Percentiles rank a stretch among this genome's conserved stretches.
Evolutionary conservation across 805 yeast genomes (phyloP).

Genomic region (Middelhovenomyces tepae): DNA sequence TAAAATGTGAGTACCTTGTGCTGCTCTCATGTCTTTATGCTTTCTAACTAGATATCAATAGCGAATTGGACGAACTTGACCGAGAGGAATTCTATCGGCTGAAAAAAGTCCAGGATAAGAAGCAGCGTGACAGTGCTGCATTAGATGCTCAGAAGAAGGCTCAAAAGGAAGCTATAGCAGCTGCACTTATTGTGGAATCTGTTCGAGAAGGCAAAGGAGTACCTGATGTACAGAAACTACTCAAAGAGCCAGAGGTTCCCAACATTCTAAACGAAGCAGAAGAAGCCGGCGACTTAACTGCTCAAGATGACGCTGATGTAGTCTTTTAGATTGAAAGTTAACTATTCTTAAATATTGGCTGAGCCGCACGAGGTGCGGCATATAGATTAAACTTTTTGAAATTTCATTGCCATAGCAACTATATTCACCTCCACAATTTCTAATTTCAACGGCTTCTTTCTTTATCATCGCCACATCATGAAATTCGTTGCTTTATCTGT

Average conservation of each 20-base stretch:
- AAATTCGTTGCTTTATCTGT: conserved; percentile 1
- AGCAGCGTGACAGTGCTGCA: conserved; percentile 67
- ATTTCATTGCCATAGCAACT: no score
- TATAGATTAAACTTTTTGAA: no score
- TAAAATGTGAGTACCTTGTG: no score
- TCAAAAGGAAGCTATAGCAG: conserved; percentile 4
- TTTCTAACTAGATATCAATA: no score
- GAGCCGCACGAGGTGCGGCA: no score
- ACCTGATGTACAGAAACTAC: conserved; percentile 6
- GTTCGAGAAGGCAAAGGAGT: conserved; percentile 12
- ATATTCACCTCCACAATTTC: no score
- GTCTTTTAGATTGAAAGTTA: conserved; percentile 28
- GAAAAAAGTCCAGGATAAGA: conserved; percentile 93
- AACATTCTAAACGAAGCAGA: conserved; percentile 1
- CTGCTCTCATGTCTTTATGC: conserved; percentile 26
- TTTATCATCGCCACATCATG: no score
- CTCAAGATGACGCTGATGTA: conserved; percentile 32
- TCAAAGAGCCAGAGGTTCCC: conserved; percentile 4
- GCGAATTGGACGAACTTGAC: conserved; percentile 94
- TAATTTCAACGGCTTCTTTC: no score
- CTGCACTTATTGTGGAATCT: conserved; percentile 11
- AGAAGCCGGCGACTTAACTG: conserved; percentile 20
- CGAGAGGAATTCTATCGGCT: conserved; percentile 96
- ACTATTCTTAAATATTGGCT: no score
- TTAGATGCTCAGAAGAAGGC: conserved; percentile 36